Percentiles rank a stretch among this genome's conserved stretches.
Conservation (phyloP, 2,329 filamentous ascomycete species). For the Venturiaceae sp. region DNA sequence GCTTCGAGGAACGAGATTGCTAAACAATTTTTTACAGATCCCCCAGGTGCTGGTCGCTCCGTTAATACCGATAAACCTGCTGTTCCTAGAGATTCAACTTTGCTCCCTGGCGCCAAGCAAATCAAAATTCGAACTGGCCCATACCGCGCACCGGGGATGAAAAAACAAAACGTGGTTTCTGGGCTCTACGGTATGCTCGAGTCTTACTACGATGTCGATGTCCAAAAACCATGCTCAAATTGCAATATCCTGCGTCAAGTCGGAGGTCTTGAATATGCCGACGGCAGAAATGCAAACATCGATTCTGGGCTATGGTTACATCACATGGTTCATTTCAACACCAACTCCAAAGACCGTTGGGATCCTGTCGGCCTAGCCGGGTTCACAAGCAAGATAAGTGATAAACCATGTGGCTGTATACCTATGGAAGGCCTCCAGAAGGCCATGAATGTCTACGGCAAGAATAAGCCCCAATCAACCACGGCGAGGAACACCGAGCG, state of each 20-base stretch:
- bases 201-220: constrained; percentile 3
- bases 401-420: neutral
- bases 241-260: constrained; percentile 6
- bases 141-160: constrained; percentile 6
- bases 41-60: neutral
- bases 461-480: neutral
- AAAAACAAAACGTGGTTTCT: neutral
- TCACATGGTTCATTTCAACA: constrained; percentile 6
- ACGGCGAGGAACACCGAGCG: constrained; percentile 1
- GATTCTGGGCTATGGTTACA: constrained; percentile 5
- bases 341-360: neutral
- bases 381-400: neutral
- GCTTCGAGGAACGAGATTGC: neutral
- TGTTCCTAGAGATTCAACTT: neutral
- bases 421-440: neutral
- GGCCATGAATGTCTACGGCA: neutral
- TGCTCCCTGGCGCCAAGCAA: neutral
- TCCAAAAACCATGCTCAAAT: neutral
- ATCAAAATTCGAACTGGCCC: constrained; percentile 5
- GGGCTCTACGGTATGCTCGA: constrained; percentile 4
- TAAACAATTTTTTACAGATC: neutral
- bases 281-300: constrained; percentile 7
- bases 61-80: neutral
- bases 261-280: constrained; percentile 2
- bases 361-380: neutral